Conservation (phyloP, 23 red algal species). For the Gracilaria gracilis region DNA sequence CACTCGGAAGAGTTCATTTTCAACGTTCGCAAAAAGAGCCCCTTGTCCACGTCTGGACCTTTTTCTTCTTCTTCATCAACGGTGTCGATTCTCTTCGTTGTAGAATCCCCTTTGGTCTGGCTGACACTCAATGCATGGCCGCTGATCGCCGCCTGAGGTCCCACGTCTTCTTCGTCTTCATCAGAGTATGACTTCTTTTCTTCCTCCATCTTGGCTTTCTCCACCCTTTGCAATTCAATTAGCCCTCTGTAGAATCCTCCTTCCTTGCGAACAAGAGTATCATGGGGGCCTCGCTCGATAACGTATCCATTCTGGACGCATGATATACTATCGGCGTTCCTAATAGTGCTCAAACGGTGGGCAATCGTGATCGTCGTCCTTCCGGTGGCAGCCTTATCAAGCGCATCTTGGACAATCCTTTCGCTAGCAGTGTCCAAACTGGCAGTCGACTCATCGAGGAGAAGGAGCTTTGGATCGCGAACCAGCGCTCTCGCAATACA, state of each 20-base stretch:
- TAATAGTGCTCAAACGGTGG: slow-evolving; percentile 89
- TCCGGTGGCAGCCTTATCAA: slow-evolving; percentile 74
- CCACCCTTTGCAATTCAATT: slow-evolving; percentile 64
- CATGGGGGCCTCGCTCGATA: slow-evolving; percentile 82
- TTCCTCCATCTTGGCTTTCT: slow-evolving; percentile 48
- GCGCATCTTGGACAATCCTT: slow-evolving; percentile 86
- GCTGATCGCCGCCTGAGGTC: slow-evolving; percentile 7
- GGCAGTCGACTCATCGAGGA: slow-evolving; percentile 92
- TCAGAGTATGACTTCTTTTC: slow-evolving; percentile 19
- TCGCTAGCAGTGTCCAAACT: slow-evolving; percentile 86
- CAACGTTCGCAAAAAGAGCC: slow-evolving; percentile 54
- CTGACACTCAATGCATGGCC: slow-evolving; percentile 11
- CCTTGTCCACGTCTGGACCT: slow-evolving; percentile 38
- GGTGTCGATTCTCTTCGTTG: slow-evolving; percentile 9
- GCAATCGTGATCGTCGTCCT: slow-evolving; percentile 92
- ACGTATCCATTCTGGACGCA: slow-evolving; percentile 75
- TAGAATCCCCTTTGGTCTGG: slow-evolving; percentile 37
- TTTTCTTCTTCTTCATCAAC: slow-evolving; percentile 42
- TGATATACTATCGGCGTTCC: slow-evolving; percentile 77
- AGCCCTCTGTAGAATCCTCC: slow-evolving; percentile 77
- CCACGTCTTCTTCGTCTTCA: not conserved
- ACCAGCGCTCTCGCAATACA: slow-evolving; percentile 94
- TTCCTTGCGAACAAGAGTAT: slow-evolving; percentile 60
- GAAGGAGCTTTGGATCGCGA: slow-evolving; percentile 78
- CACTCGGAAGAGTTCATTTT: slow-evolving; percentile 52